phyloP scores from a whole-genome alignment of 2,329 filamentous ascomycete species.

The Lojkania enalia region DNA sequence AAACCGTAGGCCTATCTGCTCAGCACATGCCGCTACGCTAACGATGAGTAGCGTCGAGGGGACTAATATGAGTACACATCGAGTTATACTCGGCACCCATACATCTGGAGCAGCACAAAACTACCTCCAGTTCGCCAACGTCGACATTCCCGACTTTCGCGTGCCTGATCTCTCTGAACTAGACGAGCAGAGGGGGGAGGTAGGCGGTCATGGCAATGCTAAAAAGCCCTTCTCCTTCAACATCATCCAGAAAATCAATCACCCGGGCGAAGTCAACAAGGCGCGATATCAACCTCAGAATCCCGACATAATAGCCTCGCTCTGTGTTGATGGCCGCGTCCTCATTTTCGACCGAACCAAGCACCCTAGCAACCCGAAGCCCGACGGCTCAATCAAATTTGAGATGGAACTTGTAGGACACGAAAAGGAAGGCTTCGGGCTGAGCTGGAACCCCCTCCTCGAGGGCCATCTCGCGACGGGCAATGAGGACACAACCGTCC shows the following conservation, averaged over 20 bases:
- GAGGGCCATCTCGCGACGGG: conserved; percentile 84
- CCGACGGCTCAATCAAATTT: conserved; percentile 69
- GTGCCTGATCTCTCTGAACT: conserved; percentile 78
- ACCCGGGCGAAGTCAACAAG: conserved; percentile 97
- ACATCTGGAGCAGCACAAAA: conserved; percentile 85
- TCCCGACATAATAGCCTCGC: conserved; percentile 91
- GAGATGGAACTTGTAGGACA: conserved; percentile 87
- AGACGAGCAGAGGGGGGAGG: conserved; percentile 88
- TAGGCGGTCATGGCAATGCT: conserved; percentile 84
- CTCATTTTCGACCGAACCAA: conserved; percentile 96
- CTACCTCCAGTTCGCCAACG: conserved; percentile 91
- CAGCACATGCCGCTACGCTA: conserved; percentile 42
- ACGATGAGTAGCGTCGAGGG: conserved; percentile 57
- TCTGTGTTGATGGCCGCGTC: conserved; percentile 83
- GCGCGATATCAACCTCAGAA: conserved; percentile 98
- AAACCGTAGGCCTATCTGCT: conserved; percentile 24
- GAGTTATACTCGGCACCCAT: conserved; percentile 90
- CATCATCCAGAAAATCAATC: conserved; percentile 93
- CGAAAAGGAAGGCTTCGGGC: conserved; percentile 83
- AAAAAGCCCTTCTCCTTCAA: conserved; percentile 83
- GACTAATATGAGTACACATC: conserved; percentile 85
- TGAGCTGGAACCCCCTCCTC: conserved; percentile 87
- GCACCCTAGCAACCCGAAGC: conserved; percentile 73
- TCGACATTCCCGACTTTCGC: conserved; percentile 83
- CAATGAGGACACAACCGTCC: conserved; percentile 88